Base-by-base conservation (phyloP, 495 filamentous ascomycete genomes). In the Neurospora pannonica region DNA sequence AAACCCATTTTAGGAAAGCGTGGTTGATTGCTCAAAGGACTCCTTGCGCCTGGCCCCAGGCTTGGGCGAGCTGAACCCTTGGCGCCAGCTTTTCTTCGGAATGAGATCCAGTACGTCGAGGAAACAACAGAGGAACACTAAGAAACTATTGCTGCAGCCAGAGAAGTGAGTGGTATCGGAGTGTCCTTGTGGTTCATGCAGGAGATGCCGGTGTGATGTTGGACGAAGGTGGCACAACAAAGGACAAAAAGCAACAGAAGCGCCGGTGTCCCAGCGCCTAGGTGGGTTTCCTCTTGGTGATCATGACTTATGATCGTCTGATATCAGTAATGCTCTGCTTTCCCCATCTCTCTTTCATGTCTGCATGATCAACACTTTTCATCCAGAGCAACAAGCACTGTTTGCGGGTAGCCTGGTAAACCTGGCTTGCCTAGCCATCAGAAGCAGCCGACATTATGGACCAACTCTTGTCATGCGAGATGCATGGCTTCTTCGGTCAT, bases 1-100 rank as follows among this genome's bases (percentile, higher is more conserved):
- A 82, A 28, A 77, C 69, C 83, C 79, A 62, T 46, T 76, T 79
- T 76, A 54, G 79, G 79, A 77, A 78, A 73, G 37, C 8, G 38
- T 54, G 37, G 8, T 62, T 46, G 42, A 70, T 28, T 46, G 54
- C 46, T n/a, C 28, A 37, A 42, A 31, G n/a, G 62, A 31, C 13
- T 17, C 21, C 11, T 62, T 62, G 54, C 28, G 28, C 15, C 54
- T 62, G 15, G 54, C 54, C 24, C 54, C 28, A 62, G 24, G 21
- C 54, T 62, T 62, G 2, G 54, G 13, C 54, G 13, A 62, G 54
- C 24, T 34, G 54, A 17, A 62, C 28, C 54, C 28, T 7, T 62
- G 54, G 28, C 54, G 54, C 54, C 54, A 62, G 54, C 15, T 34
- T 62, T 62, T 62, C 24, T 34, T 8, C 28, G 54, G 28, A 67